Evolutionary conservation across 1,139 yeast genomes (phyloP).

Genomic region (Geotrichum carabidarum): DNA sequence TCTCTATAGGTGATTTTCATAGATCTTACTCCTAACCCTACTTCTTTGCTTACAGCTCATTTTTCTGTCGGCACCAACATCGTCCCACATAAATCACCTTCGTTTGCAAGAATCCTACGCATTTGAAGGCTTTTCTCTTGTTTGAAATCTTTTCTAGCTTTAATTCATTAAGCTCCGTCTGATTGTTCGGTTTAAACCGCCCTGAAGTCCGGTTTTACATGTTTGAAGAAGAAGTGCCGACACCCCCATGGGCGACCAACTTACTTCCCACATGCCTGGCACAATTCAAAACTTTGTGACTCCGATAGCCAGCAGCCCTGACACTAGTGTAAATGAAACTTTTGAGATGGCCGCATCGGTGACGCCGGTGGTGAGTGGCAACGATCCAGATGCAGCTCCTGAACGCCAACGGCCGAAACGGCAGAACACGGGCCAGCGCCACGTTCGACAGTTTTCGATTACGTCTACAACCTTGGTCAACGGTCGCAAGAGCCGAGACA

Average conservation of each 20-base stretch:
- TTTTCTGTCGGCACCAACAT: too few species aligned
- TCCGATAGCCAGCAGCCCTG: not conserved
- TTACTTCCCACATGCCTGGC: slow-evolving; percentile 4
- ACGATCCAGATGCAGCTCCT: not conserved
- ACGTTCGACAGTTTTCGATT: slow-evolving; percentile 14
- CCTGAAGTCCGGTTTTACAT: not conserved
- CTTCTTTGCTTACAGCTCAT: too few species aligned
- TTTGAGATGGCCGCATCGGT: not conserved
- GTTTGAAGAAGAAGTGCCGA: not conserved
- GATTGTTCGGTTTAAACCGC: not conserved
- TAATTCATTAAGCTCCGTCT: not conserved
- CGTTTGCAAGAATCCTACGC: too few species aligned
- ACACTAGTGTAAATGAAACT: not conserved
- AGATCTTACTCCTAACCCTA: not conserved
- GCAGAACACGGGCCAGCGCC: slow-evolving; percentile 11
- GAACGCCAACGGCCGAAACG: not conserved
- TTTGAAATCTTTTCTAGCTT: not conserved
- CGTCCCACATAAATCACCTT: too few species aligned
- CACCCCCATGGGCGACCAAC: slow-evolving; percentile 9
- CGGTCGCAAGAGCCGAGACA: not conserved
- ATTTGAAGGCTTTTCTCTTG: not conserved
- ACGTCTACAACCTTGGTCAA: slow-evolving; percentile 8
- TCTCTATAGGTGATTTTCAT: not conserved
- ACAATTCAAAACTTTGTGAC: not conserved
- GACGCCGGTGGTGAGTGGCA: not conserved